These are phyloP conservation scores for Yamadazyma dendronema DNA, from an alignment of 1,139 yeast genomes.

Conservation along the genomic window DNA sequence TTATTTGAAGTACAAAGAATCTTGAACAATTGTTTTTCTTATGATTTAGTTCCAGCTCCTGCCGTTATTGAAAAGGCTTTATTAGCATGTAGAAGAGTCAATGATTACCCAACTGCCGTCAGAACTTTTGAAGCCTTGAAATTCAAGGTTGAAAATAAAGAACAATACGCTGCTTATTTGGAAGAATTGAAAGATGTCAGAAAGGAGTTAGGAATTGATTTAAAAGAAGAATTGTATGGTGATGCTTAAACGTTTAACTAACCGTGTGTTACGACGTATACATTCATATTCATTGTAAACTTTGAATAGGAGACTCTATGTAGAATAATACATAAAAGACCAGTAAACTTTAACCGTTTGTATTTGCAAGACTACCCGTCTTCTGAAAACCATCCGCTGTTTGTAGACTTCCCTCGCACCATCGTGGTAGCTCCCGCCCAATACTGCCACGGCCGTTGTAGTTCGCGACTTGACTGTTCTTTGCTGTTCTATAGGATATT, in stretches of 20 bases:
- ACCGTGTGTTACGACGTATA: too few relatives aligned
- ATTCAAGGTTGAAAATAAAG: constrained; percentile 91
- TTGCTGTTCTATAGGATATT: too few relatives aligned
- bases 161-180: constrained; percentile 92
- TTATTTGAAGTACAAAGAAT: constrained; percentile 88
- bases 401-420: too few relatives aligned
- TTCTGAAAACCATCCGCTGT: too few relatives aligned
- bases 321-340: too few relatives aligned
- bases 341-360: too few relatives aligned
- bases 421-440: too few relatives aligned
- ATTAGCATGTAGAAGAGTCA: constrained; percentile 97
- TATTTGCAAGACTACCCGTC: too few relatives aligned
- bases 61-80: constrained; percentile 93
- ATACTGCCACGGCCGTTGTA: too few relatives aligned
- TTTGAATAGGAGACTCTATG: too few relatives aligned
- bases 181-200: constrained; percentile 92
- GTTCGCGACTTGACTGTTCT: too few relatives aligned
- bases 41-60: constrained; percentile 98
- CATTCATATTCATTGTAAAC: too few relatives aligned
- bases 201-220: constrained; percentile 89
- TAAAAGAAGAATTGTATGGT: constrained; percentile 82
- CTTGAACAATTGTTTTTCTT: constrained; percentile 94
- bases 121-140: constrained; percentile 95
- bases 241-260: constrained; percentile 25
- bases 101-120: constrained; percentile 97